Conservation (phyloP, 2,329 filamentous ascomycete species). For the Aspergillus phoenicis region DNA sequence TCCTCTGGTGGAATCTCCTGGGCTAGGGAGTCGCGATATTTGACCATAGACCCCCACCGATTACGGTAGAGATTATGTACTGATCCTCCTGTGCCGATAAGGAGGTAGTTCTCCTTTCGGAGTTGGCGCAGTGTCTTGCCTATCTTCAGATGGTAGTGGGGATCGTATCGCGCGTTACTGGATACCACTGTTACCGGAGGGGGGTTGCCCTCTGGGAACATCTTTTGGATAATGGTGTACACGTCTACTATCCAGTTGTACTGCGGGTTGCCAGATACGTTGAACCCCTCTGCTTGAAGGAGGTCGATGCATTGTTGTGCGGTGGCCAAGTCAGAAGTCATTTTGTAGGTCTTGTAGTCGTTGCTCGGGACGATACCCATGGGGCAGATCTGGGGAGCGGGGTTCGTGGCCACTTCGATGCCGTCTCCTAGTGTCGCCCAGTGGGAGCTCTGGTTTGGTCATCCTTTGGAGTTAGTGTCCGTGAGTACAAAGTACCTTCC, state of each 20-base stretch:
- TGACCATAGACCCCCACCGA: not conserved
- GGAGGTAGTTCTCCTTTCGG: not conserved
- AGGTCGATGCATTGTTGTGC: not conserved
- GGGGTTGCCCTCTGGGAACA: not conserved
- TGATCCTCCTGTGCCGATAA: not conserved
- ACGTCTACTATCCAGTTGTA: not conserved
- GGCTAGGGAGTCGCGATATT: not conserved
- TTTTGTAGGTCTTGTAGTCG: not conserved
- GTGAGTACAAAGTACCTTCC: not conserved
- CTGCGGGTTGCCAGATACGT: not conserved
- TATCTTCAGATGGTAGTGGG: slow-evolving; percentile 1
- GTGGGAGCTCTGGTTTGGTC: not conserved
- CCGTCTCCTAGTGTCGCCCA: not conserved
- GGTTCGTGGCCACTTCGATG: not conserved
- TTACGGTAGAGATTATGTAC: not conserved
- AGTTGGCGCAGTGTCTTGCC: not conserved
- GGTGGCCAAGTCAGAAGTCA: not conserved
- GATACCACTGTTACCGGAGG: not conserved
- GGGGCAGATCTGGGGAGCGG: not conserved
- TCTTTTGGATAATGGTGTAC: not conserved
- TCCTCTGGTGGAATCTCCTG: not conserved
- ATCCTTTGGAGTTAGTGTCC: not conserved
- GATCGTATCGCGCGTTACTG: slow-evolving; percentile 42
- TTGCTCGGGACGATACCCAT: not conserved
- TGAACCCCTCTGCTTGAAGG: not conserved